A percentile compares a stretch with the other conserved stretches of the same genome.
Conservation (phyloP, 345 rosid genomes). For the Corchorus olitorius region DNA sequence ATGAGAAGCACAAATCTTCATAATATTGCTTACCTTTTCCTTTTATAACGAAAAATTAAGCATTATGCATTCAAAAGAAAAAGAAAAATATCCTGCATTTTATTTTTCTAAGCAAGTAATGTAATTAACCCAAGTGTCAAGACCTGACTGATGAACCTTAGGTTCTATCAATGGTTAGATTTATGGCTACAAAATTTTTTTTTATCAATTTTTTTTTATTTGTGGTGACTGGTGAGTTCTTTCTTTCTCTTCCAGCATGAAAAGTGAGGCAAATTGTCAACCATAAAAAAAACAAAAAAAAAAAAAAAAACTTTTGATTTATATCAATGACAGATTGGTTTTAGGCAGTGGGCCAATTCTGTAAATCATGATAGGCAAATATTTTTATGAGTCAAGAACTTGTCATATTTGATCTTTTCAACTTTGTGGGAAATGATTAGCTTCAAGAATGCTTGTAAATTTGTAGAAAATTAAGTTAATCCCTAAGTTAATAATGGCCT, state of each 20-base stretch:
- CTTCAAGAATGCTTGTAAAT: neutral
- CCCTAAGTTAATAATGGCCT: too few species aligned
- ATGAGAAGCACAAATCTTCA: too few species aligned
- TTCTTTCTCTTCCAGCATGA: too few species aligned
- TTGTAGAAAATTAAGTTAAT: too few species aligned
- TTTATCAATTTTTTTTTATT: neutral
- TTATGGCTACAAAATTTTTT: neutral
- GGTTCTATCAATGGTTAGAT: neutral
- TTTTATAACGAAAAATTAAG: neutral
- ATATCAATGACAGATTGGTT: neutral
- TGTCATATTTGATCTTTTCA: neutral
- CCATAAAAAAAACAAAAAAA: too few species aligned
- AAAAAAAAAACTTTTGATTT: neutral
- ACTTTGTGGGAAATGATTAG: neutral
- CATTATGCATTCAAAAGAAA: neutral
- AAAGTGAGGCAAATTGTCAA: neutral
- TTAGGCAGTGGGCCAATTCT: neutral
- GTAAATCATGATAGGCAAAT: neutral
- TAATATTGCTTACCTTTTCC: too few species aligned
- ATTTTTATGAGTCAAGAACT: neutral
- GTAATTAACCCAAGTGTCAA: neutral
- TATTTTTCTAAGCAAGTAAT: neutral
- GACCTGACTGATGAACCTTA: neutral
- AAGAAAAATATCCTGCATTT: neutral
- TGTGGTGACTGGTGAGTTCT: constrained; percentile 6